Base-by-base conservation (phyloP, 169 alveolate species). In the Plasmodium sp. region DNA sequence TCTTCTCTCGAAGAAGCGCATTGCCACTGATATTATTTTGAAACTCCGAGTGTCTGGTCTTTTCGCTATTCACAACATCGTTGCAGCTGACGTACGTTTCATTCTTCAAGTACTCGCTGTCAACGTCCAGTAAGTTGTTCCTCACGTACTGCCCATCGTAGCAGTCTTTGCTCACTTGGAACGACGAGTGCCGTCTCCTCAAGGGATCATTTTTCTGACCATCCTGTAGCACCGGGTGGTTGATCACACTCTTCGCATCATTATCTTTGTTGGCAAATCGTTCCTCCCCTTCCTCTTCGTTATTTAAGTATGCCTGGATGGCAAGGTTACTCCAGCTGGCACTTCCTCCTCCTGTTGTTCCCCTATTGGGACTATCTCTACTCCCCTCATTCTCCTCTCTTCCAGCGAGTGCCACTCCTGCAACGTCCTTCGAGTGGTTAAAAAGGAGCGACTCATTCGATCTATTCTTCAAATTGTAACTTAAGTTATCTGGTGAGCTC, bases 61-160 rank as follows among this genome's bases (percentile, higher is more conserved):
- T 74, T 18, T 85, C 84, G 80, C 93, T 85, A 36, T 85, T 85
- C 34, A 85, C 41, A 75, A 74, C 7, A 74, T 85, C 85, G 31
- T 74, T 85, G 39, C 75, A 67, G n/a, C 84, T 85, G 56, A 74
- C 16, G 27, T 51, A 77, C 12, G 84, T 85, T 6, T 85, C 93
- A 75, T 74, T 77, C 62, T 85, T 85, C 31, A 85, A 34, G 62
- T 85, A 51, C 14, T 85, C 93, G 10, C 5, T 77, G 10, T 85
- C 93, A n/a, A 31, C 33, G 27, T 85, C 51, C 16, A 39, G 33
- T 33, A 71, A 84, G 14, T 71, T 84, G 27, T 85, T 85, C 67
- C 80, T 77, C 56, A 45, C 22, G 34, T 85, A 74, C 14, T 85
- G 84, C 16, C 62, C 81, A 74, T 75, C 83, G 51, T 33, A 48